A percentile compares a stretch with the other conserved stretches of the same genome.
These are phyloP conservation scores for Helianthus annuus DNA, from an alignment of 129 eudicot species.

Conservation along the genomic window HanXRQr2.0-SUNRISE NC_035442.2:72747737-72748236, in stretches of 20 bases:
- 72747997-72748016: no score
- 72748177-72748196: no score
- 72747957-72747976: background rate
- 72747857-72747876: constrained; percentile 92
- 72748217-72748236: no score
- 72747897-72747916: constrained; percentile 62
- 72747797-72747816: constrained; percentile 49
- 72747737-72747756: constrained; percentile 47
- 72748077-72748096: no score
- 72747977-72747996: background rate
- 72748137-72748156: no score
- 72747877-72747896: constrained; percentile 63
- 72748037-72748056: no score
- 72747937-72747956: constrained; percentile 7
- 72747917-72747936: constrained; percentile 21
- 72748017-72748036: no score
- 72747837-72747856: constrained; percentile 70
- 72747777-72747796: constrained; percentile 49
- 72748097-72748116: no score
- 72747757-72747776: constrained; percentile 51
- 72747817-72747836: constrained; percentile 60
- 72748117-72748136: no score
- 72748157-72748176: no score
- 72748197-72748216: no score
- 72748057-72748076: no score